Base-by-base conservation (phyloP, 352 stramenopile genomes). In the Aphanomyces stellatus region DNA sequence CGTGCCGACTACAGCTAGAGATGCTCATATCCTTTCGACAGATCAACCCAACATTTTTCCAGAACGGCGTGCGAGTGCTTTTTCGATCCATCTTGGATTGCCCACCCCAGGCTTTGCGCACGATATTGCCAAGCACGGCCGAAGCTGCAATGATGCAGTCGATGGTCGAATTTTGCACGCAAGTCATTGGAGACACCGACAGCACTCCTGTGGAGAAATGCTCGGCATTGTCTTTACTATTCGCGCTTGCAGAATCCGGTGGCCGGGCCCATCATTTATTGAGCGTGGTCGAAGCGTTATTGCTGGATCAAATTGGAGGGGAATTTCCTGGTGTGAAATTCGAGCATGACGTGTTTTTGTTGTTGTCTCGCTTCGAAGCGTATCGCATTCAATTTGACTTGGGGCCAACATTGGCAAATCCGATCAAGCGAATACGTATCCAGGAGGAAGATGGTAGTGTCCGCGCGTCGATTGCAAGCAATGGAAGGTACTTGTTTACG, bases 401-500 rank as follows among this genome's bases (percentile, higher is more conserved):
- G 11, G 81, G 82, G 17, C 77, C 74, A 1, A 73, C 89, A 1
- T 76, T 76, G 30, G 72, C 85, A 7, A 70, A 69, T 10, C 62
- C 64, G 1, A 51, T 87, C 10, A 88, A 82, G 53, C 73, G 80
- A 22, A 65, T 89, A 15, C 74, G 63, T 1, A 70, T 90, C 30
- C 31, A 62, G 51, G 31, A 74, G 25, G 59, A 72, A 2, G 25
- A 37, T 15, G 55, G n/a, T 19, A 51, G 30, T 10, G 34, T 66
- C 1, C 24, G 43, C 25, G 40, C 15, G 51, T 74, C 76, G 4
- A 76, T 90, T 31, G 71, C 82, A 0, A 85, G 76, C 0, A 79
- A 90, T 64, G 82, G 82, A n/a, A 90, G 37, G 27, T 91, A 82
- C 64, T 37, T 85, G 10, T 92, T 88, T 57, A 75, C 66, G 8